Conservation (phyloP, 1,284 basidiomycete genomes). For the Amylostereum areolatum region DNA sequence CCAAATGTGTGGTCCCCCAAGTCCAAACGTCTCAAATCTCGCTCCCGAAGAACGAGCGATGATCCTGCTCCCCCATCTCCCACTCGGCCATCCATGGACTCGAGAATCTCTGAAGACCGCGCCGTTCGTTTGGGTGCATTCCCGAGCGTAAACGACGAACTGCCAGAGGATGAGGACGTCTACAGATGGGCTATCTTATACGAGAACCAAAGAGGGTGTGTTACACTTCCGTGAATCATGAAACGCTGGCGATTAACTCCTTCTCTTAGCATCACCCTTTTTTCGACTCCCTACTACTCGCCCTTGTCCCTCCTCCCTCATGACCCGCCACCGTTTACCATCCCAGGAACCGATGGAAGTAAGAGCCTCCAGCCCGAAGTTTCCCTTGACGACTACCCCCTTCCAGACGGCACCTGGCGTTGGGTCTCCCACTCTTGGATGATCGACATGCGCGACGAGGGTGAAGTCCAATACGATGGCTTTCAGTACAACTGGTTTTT, state of each 20-base stretch:
- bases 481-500: conserved; percentile 82
- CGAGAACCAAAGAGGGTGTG: conserved; percentile 76
- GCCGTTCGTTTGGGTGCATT: too few species aligned
- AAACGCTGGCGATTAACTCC: conserved; percentile 7
- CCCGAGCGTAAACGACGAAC: conserved; percentile 17
- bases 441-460: conserved; percentile 79
- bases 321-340: conserved; percentile 73
- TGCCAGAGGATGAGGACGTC: conserved; percentile 32
- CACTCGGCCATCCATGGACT: too few species aligned
- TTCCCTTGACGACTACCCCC: conserved; percentile 59
- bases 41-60: too few species aligned
- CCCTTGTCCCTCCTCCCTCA: conserved; percentile 58
- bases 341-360: conserved; percentile 35
- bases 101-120: too few species aligned
- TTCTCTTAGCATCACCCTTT: conserved; percentile 52
- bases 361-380: conserved; percentile 40
- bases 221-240: conserved; percentile 8
- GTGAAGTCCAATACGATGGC: conserved; percentile 72
- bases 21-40: background rate
- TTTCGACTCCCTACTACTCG: conserved; percentile 70
- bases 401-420: conserved; percentile 74
- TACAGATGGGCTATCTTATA: conserved; percentile 75
- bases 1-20: conserved; percentile 1
- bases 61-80: too few species aligned
- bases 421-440: conserved; percentile 79